Evolutionary conservation across 768 basidiomycete genomes (phyloP).

Genomic region (Boletus patriciae): DNA sequence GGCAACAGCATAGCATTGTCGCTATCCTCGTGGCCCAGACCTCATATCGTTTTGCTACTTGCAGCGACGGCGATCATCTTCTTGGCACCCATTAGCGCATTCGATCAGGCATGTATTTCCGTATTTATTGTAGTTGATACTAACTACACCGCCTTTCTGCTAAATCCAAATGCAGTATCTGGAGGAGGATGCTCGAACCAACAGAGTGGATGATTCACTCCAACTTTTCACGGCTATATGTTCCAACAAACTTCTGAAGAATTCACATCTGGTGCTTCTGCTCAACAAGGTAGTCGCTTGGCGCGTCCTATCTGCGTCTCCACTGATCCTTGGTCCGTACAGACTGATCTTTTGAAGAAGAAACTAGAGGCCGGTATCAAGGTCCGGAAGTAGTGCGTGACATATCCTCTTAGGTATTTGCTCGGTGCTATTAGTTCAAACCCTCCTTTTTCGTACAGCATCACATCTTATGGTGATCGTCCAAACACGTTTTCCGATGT

Average conservation of each 20-base stretch:
- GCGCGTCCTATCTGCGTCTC: slow-evolving; percentile 2
- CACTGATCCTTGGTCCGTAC: slow-evolving; percentile 13
- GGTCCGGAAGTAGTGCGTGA: slow-evolving; percentile 74
- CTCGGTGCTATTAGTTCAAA: neutral
- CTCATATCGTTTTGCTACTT: slow-evolving; percentile 8
- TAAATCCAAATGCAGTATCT: slow-evolving; percentile 54
- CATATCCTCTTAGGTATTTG: neutral
- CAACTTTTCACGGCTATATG: slow-evolving; percentile 76
- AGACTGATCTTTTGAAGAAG: slow-evolving; percentile 72
- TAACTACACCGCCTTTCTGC: slow-evolving; percentile 13
- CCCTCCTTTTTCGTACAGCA: slow-evolving; percentile 40
- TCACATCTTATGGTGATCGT: slow-evolving; percentile 74
- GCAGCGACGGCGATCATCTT: slow-evolving; percentile 84
- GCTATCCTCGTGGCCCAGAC: slow-evolving; percentile 8
- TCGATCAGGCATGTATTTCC: slow-evolving; percentile 65
- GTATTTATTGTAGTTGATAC: neutral
- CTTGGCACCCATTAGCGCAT: slow-evolving; percentile 82
- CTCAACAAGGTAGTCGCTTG: slow-evolving; percentile 64
- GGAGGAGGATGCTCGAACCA: slow-evolving; percentile 77
- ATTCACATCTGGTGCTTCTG: slow-evolving; percentile 71
- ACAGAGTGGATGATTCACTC: slow-evolving; percentile 79
- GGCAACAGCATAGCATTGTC: slow-evolving; percentile 20
- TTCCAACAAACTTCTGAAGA: slow-evolving; percentile 69
- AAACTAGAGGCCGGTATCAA: slow-evolving; percentile 68
- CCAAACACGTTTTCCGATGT: slow-evolving; percentile 70